These are phyloP conservation scores for Ceratocystis harringtonii DNA, from an alignment of 2,329 filamentous ascomycete species.

Conservation along the genomic window DNA sequence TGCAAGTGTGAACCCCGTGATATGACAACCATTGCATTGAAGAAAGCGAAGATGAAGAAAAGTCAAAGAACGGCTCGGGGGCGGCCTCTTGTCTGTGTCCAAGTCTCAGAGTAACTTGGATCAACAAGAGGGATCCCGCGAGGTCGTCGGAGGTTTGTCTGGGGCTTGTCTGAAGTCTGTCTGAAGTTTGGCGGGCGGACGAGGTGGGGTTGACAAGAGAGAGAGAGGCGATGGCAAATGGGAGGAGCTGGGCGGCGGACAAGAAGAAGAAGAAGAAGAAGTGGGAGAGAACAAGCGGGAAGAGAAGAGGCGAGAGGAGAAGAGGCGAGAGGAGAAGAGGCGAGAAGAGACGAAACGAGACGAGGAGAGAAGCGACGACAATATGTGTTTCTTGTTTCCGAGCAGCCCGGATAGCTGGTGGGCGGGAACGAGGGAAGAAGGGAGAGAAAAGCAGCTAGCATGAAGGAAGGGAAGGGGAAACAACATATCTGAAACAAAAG, in stretches of 20 bases:
- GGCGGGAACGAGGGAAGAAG: too few species aligned
- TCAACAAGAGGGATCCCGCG: too few species aligned
- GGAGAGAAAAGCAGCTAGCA: too few species aligned
- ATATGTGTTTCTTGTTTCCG: too few species aligned
- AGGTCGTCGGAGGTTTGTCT: neutral
- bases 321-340: neutral
- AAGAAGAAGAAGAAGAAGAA: neutral
- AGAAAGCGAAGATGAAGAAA: neutral
- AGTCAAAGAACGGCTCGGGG: neutral
- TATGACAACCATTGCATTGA: neutral
- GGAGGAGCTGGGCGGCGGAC: neutral
- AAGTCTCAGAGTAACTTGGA: too few species aligned
- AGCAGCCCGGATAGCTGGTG: too few species aligned
- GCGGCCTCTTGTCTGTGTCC: neutral
- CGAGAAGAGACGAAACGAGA: neutral
- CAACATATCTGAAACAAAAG: too few species aligned
- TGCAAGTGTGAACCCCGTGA: too few species aligned
- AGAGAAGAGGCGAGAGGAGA: neutral
- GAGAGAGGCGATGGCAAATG: neutral
- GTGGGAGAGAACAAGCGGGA: neutral
- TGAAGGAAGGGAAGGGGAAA: too few species aligned
- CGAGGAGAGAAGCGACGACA: too few species aligned
- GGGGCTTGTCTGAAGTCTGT: constrained; percentile 1
- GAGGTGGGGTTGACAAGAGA: neutral
- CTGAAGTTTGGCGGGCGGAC: neutral